Evolutionary conservation across 352 stramenopile species (phyloP), one percentile per base, ranked within the genome.

Genomic region (Pseudoperonospora humuli): DNA sequence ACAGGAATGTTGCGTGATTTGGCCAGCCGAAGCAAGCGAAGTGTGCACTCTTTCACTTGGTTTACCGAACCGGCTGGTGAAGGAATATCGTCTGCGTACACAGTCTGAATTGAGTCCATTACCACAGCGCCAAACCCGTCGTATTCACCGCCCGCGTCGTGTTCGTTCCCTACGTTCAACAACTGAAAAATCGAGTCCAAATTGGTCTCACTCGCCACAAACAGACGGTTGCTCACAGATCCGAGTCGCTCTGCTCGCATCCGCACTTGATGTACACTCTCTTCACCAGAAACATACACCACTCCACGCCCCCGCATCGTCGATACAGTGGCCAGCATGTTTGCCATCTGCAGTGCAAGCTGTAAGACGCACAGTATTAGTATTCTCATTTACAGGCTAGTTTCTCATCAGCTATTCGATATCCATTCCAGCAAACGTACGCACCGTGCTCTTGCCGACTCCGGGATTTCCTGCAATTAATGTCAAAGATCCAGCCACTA

Each of bases 21-120:
- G 10, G 95, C 93, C 8, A 98, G 64, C 4, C 91, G 76, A 31
- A 99, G 57, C 17, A 99, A 74, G 10, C 95, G 76, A 36, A 90
- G 72, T 19, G 95, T 96, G 59, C 86, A 98, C 66, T 98, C 95
- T 39, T 96, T 93, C 27, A 98, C 91, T 65, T 98, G 93, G 35
- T 78, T 96, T 14, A 98, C 88, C 0, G 73, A 93, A 5, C 80
- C 80, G 5, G 93, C 79, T 13, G 81, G 60, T 9, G 74, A 86
- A 1, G 69, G 56, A 15, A 92, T 84, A 14, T 96, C 79, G 29
- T 86, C 70, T 26, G 82, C 95, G 39, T 90, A 88, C 37, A 98
- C 85, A 2, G 95, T 98, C 73, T 98, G 95, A 57, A 98, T 98
- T 8, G 86, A 97, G 53, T 98, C 95, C 28, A 98, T 75, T 18